phyloP scores from a whole-genome alignment of 805 yeast species.

The Candida silvicultrix region DNA sequence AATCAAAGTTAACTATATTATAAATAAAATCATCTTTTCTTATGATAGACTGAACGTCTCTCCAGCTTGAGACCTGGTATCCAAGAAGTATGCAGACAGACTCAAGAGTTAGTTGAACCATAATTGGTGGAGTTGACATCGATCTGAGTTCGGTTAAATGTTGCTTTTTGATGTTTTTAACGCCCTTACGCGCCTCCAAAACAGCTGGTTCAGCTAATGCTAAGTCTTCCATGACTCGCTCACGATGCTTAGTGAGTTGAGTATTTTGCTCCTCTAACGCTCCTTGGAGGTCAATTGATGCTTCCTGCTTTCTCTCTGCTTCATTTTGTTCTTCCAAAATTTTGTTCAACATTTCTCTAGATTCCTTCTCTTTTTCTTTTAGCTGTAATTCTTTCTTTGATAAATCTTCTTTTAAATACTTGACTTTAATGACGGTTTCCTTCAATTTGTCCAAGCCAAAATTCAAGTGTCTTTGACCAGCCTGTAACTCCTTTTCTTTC shows the following conservation, averaged over 20 bases:
- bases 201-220: slow-evolving; percentile 80
- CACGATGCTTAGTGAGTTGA: slow-evolving; percentile 48
- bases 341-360: slow-evolving; percentile 60
- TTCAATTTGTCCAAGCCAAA: slow-evolving; percentile 68
- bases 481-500: slow-evolving; percentile 47
- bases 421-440: slow-evolving; percentile 72
- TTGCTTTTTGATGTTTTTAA: slow-evolving; percentile 87
- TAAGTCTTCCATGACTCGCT: slow-evolving; percentile 55
- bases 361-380: slow-evolving; percentile 55
- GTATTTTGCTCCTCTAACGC: slow-evolving; percentile 63
- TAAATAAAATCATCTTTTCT: slow-evolving; percentile 85
- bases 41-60: slow-evolving; percentile 75
- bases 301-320: slow-evolving; percentile 85
- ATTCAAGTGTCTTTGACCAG: slow-evolving; percentile 63
- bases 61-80: slow-evolving; percentile 60
- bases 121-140: slow-evolving; percentile 85
- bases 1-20: slow-evolving; percentile 70
- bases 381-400: slow-evolving; percentile 47
- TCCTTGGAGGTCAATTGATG: slow-evolving; percentile 68
- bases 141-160: slow-evolving; percentile 86
- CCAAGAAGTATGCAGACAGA: slow-evolving; percentile 85
- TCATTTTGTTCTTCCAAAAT: slow-evolving; percentile 86
- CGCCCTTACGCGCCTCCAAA: slow-evolving; percentile 78
- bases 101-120: slow-evolving; percentile 79
- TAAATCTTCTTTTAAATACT: slow-evolving; percentile 47